Percentiles rank a stretch among this genome's conserved stretches.
phyloP scores from a whole-genome alignment of 768 basidiomycete genomes.

The Cystobasidium tubakii region DNA sequence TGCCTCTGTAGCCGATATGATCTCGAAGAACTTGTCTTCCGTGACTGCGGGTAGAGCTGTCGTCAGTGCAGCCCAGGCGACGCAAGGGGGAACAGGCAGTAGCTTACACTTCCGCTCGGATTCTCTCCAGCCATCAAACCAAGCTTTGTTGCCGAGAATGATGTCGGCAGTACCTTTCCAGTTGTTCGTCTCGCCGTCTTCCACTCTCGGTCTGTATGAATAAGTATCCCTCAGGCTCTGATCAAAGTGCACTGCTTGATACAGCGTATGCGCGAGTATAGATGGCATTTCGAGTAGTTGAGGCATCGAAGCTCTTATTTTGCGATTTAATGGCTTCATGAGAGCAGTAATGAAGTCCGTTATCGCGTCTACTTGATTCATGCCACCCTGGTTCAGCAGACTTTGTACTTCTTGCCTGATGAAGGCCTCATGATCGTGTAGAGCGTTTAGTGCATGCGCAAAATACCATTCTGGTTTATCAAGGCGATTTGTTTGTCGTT shows the following conservation, averaged over 20 bases:
- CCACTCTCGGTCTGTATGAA: conserved; percentile 6
- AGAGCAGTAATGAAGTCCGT: conserved; percentile 22
- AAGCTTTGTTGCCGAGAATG: conserved; percentile 72
- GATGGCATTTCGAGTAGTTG: conserved; percentile 66
- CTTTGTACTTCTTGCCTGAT: conserved; percentile 69
- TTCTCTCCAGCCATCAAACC: conserved; percentile 84
- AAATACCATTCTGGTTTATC: conserved; percentile 99
- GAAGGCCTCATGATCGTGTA: conserved; percentile 76
- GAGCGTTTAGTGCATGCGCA: conserved; percentile 77
- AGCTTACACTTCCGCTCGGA: conserved; percentile 81
- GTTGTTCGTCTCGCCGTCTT: conserved; percentile 37
- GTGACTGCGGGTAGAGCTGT: conserved; percentile 58
- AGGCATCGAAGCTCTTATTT: conserved; percentile 69
- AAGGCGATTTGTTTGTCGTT: conserved; percentile 75
- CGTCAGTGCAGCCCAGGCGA: no score
- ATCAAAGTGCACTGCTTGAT: conserved; percentile 85
- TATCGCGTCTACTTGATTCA: conserved; percentile 66
- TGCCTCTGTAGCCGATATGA: conserved; percentile 72
- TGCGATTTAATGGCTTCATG: conserved; percentile 55
- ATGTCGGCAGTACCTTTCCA: conserved; percentile 78
- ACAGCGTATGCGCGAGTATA: conserved; percentile 87
- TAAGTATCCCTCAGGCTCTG: conserved; percentile 47
- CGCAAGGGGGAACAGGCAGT: neutral
- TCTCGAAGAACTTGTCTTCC: conserved; percentile 76
- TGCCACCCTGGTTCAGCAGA: conserved; percentile 62